Evolutionary conservation across 2,329 filamentous ascomycete species (phyloP).

Genomic region (Cryphonectria parasitica): DNA sequence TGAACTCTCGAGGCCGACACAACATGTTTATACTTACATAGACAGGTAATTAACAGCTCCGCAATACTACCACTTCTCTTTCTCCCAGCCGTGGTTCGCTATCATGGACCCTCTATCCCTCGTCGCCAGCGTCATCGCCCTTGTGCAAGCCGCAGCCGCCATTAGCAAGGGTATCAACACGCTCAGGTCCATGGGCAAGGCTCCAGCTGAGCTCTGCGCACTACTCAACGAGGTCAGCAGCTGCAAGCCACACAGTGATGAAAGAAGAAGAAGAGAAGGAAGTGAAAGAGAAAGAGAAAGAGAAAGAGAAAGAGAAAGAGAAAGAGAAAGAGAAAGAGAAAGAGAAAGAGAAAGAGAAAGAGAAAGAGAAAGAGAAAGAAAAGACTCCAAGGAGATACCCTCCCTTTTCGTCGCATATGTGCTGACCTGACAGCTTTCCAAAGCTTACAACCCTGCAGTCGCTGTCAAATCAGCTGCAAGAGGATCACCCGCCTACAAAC

Average conservation of each 20-base stretch:
- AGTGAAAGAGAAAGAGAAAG: too few relatives aligned
- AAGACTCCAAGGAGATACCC: neutral
- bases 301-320: too few relatives aligned
- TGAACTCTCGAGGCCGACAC: neutral
- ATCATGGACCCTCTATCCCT: neutral
- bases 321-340: too few relatives aligned
- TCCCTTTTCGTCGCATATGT: neutral
- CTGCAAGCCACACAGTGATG: neutral
- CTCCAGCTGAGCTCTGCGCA: neutral
- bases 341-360: too few relatives aligned
- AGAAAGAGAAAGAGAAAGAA: too few relatives aligned
- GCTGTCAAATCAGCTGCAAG: neutral
- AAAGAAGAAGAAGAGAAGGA: too few relatives aligned
- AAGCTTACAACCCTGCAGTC: neutral
- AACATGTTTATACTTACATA: neutral
- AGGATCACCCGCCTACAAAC: neutral
- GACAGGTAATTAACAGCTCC: neutral
- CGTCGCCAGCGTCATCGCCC: neutral
- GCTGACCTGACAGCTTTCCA: neutral
- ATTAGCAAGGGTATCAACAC: neutral
- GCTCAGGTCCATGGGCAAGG: conserved; percentile 2
- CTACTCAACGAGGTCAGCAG: neutral
- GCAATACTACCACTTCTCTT: neutral
- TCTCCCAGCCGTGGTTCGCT: neutral
- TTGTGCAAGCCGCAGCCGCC: neutral